Conservation (phyloP, 1,139 yeast genomes). For the Magnusiomyces paraingens region DNA sequence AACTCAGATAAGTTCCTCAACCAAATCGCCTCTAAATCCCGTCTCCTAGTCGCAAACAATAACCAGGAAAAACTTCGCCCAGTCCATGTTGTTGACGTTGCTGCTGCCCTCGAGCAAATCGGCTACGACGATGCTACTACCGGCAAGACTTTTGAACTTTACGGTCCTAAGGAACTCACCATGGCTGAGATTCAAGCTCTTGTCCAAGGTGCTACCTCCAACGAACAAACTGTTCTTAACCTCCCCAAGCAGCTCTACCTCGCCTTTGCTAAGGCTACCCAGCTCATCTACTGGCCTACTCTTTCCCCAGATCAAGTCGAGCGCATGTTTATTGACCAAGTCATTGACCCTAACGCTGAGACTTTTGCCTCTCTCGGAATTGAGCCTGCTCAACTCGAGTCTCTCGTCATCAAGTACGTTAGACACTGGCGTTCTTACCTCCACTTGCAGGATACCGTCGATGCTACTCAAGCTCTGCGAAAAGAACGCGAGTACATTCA, state of each 20-base stretch:
- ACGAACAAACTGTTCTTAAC: conserved; percentile 40
- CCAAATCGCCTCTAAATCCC: conserved; percentile 46
- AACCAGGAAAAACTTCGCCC: conserved; percentile 63
- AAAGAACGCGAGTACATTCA: conserved; percentile 31
- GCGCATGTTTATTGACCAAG: conserved; percentile 67
- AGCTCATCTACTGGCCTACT: conserved; percentile 61
- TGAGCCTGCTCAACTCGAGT: conserved; percentile 60
- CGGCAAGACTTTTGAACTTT: conserved; percentile 70
- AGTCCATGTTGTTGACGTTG: conserved; percentile 73
- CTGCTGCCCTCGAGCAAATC: conserved; percentile 68
- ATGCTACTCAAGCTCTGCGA: conserved; percentile 30
- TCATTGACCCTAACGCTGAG: conserved; percentile 52
- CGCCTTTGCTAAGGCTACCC: conserved; percentile 44
- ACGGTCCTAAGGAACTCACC: conserved; percentile 65
- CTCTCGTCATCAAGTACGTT: conserved; percentile 60
- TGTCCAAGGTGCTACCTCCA: conserved; percentile 54
- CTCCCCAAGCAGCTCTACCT: conserved; percentile 48
- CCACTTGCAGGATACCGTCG: conserved; percentile 32
- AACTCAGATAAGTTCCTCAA: conserved; percentile 68
- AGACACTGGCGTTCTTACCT: conserved; percentile 35
- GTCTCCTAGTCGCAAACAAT: conserved; percentile 58
- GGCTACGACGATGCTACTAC: conserved; percentile 76
- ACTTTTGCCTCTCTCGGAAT: conserved; percentile 72
- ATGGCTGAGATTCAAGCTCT: conserved; percentile 61
- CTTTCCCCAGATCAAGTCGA: conserved; percentile 70